Base-by-base conservation (phyloP, 148 eudicot genomes). In the Nepenthes gracilis region DNA sequence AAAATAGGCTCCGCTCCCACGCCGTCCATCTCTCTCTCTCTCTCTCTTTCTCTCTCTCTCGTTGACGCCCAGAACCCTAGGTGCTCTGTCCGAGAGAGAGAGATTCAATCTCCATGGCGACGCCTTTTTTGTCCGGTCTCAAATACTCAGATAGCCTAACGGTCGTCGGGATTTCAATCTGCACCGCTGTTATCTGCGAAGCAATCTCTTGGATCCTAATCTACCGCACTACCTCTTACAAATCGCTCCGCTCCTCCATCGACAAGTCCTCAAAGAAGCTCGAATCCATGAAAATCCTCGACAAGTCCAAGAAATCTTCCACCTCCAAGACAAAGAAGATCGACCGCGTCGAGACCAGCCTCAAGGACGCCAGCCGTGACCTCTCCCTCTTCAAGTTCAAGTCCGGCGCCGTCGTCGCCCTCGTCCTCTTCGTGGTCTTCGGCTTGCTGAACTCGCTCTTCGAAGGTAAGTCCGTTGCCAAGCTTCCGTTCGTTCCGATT, bases 251-350 rank as follows among this genome's bases (percentile, higher is more conserved):
- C 65, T 83, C 90, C 71, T 69, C 99, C 69, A 94, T 94, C 56
- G 97, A 94, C 63, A 84, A 81, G 58, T 95, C 99, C 71, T 81
- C 97, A n/a, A 94, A 89, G 55, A 94, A 94, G 62, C 97, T 94
- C 74, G 89, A 89, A 47, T 75, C 90, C 60, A 76, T 94, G 82
- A 94, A 94, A 71, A 74, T 88, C 54, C 83, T 74, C 12, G 6
- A 62, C 14, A 71, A 71, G 52, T 58, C 60, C 5, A 57, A 54
- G 13, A 47, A 68, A 32, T 48, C 65, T 10, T 33, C 53, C 6
- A 3, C 68, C 12, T 76, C 86, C 47, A 85, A 88, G 37, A 74
- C 86, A 47, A 85, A 89, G 67, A 94, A 94, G 54, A 81, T 86
- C 59, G 99, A 94, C 54, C 95, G 99, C 33, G 87, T 93, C 36